A percentile compares a stretch with the other conserved stretches of the same genome.
Evolutionary conservation across 306 rosid species (phyloP).

Genomic region (Potentilla sterilis): DNA sequence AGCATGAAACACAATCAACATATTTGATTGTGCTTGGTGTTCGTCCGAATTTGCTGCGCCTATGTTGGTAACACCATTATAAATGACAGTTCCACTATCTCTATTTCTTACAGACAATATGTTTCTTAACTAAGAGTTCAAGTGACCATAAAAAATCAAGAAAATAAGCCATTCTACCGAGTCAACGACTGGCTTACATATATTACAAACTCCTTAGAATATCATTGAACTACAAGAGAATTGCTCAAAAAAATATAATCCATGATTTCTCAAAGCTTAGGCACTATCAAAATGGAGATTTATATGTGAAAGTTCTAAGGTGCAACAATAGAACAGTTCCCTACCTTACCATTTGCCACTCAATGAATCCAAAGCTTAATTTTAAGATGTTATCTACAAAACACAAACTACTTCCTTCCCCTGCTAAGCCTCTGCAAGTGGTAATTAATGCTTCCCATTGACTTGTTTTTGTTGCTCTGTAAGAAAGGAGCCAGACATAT

Average conservation of each 20-base stretch:
- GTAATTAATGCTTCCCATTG: conserved; percentile 85
- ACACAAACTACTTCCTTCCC: conserved; percentile 64
- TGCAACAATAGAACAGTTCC: conserved; percentile 18
- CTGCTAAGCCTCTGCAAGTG: conserved; percentile 85
- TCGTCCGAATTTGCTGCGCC: neutral
- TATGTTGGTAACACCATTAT: neutral
- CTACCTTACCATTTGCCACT: conserved; percentile 24
- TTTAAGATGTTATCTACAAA: conserved; percentile 15
- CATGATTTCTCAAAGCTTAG: neutral
- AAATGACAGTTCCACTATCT: neutral
- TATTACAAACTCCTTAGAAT: neutral
- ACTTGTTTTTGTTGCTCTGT: conserved; percentile 63
- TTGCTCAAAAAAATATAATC: neutral
- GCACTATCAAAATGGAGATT: neutral
- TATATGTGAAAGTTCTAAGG: conserved; percentile 22
- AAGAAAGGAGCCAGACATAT: conserved; percentile 21
- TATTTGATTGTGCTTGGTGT: neutral
- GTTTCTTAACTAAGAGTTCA: neutral
- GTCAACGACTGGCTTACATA: neutral
- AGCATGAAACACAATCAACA: conserved; percentile 1
- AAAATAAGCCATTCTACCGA: neutral
- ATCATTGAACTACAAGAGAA: neutral
- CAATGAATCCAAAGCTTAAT: conserved; percentile 12
- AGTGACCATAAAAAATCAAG: neutral
- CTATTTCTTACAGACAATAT: neutral